Conservation (phyloP, 148 eudicot species). For the Amaranthus cruentus region DNA sequence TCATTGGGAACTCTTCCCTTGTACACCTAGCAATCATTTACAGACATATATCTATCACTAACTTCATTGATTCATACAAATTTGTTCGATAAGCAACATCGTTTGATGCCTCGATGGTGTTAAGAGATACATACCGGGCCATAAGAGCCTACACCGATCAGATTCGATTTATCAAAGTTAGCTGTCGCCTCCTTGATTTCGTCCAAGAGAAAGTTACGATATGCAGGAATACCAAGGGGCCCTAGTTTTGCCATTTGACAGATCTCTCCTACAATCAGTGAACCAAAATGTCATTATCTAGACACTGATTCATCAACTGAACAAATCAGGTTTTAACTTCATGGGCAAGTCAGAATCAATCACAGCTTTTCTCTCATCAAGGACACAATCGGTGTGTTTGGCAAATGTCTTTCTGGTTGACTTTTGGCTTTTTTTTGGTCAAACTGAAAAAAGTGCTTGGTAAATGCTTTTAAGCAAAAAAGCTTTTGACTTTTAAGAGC, state of each 20-base stretch:
- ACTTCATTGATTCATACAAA: background rate
- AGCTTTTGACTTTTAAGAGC: no score
- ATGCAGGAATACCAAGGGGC: slow-evolving; percentile 58
- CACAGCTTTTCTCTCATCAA: background rate
- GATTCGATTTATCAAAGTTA: slow-evolving; percentile 37
- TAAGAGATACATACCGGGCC: slow-evolving; percentile 43
- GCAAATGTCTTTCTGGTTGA: no score
- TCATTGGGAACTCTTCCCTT: slow-evolving; percentile 56
- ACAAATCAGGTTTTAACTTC: background rate
- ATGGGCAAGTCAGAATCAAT: background rate
- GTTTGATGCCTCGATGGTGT: background rate
- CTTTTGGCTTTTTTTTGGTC: no score
- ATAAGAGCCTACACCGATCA: slow-evolving; percentile 55
- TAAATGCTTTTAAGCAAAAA: no score
- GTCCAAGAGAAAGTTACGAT: slow-evolving; percentile 54
- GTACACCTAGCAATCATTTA: slow-evolving; percentile 40
- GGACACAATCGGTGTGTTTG: no score
- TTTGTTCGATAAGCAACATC: background rate
- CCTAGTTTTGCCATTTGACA: slow-evolving; percentile 68
- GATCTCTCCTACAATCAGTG: slow-evolving; percentile 50
- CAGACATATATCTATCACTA: background rate
- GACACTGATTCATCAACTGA: background rate
- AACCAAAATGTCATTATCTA: background rate
- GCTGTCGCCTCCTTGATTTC: slow-evolving; percentile 68
- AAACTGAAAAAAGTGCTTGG: no score